Conservation (phyloP, 768 basidiomycete genomes). For the Mycena epipterygia region DNA sequence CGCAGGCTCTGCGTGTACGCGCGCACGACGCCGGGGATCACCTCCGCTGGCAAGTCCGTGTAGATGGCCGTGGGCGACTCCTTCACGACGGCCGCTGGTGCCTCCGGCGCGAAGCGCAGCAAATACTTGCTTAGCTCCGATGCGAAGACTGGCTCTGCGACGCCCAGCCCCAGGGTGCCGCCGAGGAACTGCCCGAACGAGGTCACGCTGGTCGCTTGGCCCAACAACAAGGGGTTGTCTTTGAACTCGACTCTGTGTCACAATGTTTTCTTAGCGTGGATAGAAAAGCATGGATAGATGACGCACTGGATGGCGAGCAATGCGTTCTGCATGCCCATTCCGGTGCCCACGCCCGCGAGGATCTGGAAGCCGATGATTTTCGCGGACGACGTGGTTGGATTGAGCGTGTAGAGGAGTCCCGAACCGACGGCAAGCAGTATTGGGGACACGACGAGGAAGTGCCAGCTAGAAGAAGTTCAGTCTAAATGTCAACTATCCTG, state of each 20-base stretch:
- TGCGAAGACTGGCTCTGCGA: constrained; percentile 30
- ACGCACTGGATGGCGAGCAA: constrained; percentile 36
- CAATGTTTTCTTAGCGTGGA: too few relatives aligned
- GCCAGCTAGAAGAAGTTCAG: constrained; percentile 11
- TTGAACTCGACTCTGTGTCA: constrained; percentile 35
- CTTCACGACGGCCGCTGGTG: constrained; percentile 19
- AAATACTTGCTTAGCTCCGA: constrained; percentile 25
- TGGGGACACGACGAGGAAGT: constrained; percentile 9
- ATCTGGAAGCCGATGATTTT: constrained; percentile 31
- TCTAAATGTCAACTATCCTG: not conserved
- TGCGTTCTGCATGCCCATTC: constrained; percentile 36
- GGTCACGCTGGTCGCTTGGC: constrained; percentile 34
- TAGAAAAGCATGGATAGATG: too few relatives aligned
- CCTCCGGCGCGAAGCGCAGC: constrained; percentile 30
- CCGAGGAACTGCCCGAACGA: constrained; percentile 35
- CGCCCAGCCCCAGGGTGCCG: constrained; percentile 22
- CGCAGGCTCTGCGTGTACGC: constrained; percentile 9
- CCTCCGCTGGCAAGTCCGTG: constrained; percentile 3
- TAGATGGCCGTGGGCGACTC: constrained; percentile 34
- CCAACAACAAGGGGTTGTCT: constrained; percentile 6
- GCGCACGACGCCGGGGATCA: constrained; percentile 33
- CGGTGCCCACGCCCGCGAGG: constrained; percentile 32
- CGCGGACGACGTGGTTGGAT: constrained; percentile 4
- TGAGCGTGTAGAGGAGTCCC: constrained; percentile 27
- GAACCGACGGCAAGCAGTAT: constrained; percentile 29